Evolutionary conservation across 306 rosid species (phyloP).

Genomic region (Coriaria nepalensis): DNA sequence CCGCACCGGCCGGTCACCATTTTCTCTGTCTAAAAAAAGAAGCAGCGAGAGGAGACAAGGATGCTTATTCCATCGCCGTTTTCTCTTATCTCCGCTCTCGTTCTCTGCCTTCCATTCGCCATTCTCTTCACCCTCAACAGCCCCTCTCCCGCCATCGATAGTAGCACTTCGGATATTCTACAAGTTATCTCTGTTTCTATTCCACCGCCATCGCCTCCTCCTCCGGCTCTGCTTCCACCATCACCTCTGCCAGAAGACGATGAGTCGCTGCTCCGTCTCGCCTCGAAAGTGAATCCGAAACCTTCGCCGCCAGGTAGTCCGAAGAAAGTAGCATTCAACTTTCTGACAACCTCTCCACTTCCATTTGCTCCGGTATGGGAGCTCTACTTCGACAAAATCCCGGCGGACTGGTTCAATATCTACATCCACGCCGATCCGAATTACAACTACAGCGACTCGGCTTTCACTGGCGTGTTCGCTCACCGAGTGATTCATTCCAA

Average conservation of each 20-base stretch:
- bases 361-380: constrained; percentile 67
- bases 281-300: constrained; percentile 25
- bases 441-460: constrained; percentile 19
- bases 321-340: constrained; percentile 48
- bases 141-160: constrained; percentile 4
- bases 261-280: constrained; percentile 15
- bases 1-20: background rate
- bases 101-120: constrained; percentile 51
- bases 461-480: constrained; percentile 43
- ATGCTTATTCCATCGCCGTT: constrained; percentile 42
- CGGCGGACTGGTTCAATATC: constrained; percentile 25
- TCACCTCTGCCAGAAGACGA: constrained; percentile 22
- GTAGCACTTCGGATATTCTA: background rate
- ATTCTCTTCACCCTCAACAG: constrained; percentile 34
- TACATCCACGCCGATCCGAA: constrained; percentile 66
- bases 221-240: constrained; percentile 1
- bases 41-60: background rate
- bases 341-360: constrained; percentile 44
- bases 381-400: constrained; percentile 26
- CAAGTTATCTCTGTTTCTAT: background rate
- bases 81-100: constrained; percentile 36
- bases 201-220: no score
- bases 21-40: background rate
- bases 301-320: constrained; percentile 16
- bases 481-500: constrained; percentile 37